Base-by-base conservation (phyloP, 495 filamentous ascomycete genomes). In the Penicillium odoratum region DNA sequence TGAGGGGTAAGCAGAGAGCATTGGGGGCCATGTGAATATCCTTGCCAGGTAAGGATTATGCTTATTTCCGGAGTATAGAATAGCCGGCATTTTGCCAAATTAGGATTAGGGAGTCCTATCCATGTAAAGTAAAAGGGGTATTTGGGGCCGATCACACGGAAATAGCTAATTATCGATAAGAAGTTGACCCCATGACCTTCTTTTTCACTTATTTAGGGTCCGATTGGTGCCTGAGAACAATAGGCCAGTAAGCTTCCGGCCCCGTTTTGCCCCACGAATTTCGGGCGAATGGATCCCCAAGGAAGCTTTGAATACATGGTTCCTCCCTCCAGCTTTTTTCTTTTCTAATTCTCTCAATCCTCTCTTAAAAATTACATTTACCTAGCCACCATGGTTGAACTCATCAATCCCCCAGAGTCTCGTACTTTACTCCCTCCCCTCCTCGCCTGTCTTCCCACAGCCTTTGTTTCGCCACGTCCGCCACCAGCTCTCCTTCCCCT, bases 361-460 rank as follows among this genome's bases (percentile, higher is more conserved):
- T 47, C 38, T 13, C 48, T 51, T 10, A 40, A 18, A 49, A 15
- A 25, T 21, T 49, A 16, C 29, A n/a, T 47, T 18, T 40, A n/a
- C 42, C 44, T 25, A 31, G 18, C 21, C 21, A 71, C 48, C 26
- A 80, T 81, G 80, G 75, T 80, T 58, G 76, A 79, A 59, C 73
- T 78, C 56, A 86, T 92, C 51, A 78, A 77, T 43, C 78, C 86
- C 38, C 91, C 91, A 7, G 80, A 88, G 59, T 68, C 87, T 48
- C 75, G 83, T 56, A 69, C 77, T 46, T 77, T 93, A 33, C 80
- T 96, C 16, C 84, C 85, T 51, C 89, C 89, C 30, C 74, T 98
- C 25, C 84, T 97, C 53, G 91, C 93, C 25, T 88, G 90, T 55
- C 81, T 98, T n/a, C 90, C 91, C 2, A 88, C 88, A 33, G 90